Evolutionary conservation across 805 yeast species (phyloP).

Genomic region (Ogataea wickerhamii): DNA sequence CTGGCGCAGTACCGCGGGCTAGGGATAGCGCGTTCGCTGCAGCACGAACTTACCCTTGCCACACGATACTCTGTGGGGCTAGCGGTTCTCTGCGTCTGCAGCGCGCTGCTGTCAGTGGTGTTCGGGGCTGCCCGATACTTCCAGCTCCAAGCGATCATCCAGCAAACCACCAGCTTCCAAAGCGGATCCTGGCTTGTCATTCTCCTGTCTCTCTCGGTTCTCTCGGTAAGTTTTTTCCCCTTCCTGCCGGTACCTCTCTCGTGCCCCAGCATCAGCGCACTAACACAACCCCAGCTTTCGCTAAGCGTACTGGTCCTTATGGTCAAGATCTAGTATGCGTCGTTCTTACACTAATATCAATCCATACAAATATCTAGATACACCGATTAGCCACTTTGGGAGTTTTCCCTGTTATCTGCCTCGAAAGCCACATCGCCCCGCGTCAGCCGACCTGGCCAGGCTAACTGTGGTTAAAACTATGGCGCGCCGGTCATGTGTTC

Average conservation of each 20-base stretch:
- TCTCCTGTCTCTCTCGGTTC: slow-evolving; percentile 28
- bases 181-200: slow-evolving; percentile 40
- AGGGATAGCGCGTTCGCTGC: slow-evolving; percentile 4
- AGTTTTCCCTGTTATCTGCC: too few relatives aligned
- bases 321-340: slow-evolving; percentile 24
- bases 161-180: slow-evolving; percentile 27
- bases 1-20: slow-evolving; percentile 3
- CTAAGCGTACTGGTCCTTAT: slow-evolving; percentile 32
- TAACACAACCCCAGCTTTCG: slow-evolving; percentile 39
- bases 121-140: slow-evolving; percentile 46
- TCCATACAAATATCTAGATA: too few relatives aligned
- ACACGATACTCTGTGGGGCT: slow-evolving; percentile 20
- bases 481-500: too few relatives aligned
- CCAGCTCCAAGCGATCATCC: slow-evolving; percentile 39
- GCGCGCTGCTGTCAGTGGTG: slow-evolving; percentile 41
- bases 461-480: too few relatives aligned
- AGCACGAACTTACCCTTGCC: slow-evolving; percentile 12
- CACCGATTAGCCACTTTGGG: too few relatives aligned
- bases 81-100: slow-evolving; percentile 33
- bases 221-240: too few relatives aligned
- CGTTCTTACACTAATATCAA: background rate
- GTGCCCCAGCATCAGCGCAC: too few relatives aligned
- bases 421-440: too few relatives aligned
- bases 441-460: too few relatives aligned
- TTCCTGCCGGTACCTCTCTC: too few relatives aligned